A percentile compares a stretch with the other conserved stretches of the same genome.
Conservation (phyloP, 2,329 filamentous ascomycete species). For the Aspergillaceae sp. region DNA sequence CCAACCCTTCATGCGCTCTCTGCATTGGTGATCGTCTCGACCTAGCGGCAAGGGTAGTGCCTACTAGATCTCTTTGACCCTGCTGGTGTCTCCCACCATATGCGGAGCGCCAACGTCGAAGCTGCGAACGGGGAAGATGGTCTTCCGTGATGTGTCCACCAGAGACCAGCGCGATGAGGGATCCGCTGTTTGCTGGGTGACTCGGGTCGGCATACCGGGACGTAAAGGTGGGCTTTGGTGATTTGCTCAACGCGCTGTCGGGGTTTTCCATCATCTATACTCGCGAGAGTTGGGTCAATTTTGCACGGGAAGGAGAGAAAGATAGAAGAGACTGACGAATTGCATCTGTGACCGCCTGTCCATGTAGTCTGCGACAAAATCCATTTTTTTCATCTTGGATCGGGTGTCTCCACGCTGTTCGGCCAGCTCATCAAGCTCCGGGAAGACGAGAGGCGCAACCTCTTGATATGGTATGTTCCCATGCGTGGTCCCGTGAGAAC, state of each 20-base stretch:
- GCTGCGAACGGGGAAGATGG: neutral
- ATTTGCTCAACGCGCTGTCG: conserved; percentile 28
- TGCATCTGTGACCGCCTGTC: conserved; percentile 42
- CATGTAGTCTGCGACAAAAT: conserved; percentile 41
- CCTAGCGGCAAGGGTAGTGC: no score
- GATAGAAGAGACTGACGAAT: conserved; percentile 25
- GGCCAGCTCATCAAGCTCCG: conserved; percentile 29
- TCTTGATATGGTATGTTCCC: conserved; percentile 36
- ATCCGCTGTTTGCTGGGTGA: conserved; percentile 44
- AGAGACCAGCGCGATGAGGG: conserved; percentile 38
- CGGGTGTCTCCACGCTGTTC: no score
- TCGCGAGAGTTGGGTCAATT: conserved; percentile 1
- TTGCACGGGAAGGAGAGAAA: conserved; percentile 5
- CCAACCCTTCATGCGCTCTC: no score
- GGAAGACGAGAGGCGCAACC: conserved; percentile 44
- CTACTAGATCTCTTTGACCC: no score
- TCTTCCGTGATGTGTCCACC: conserved; percentile 34
- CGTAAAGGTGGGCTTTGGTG: conserved; percentile 30
- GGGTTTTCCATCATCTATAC: conserved; percentile 32
- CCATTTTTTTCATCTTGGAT: conserved; percentile 1
- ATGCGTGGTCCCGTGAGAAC: conserved; percentile 30
- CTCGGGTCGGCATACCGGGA: conserved; percentile 46
- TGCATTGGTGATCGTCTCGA: no score
- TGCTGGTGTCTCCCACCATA: no score
- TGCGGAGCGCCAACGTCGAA: no score